Evolutionary conservation across 164 flowering plant genomes (phyloP), one percentile per base, ranked within the genome.

Genomic region (Santalum album): DNA sequence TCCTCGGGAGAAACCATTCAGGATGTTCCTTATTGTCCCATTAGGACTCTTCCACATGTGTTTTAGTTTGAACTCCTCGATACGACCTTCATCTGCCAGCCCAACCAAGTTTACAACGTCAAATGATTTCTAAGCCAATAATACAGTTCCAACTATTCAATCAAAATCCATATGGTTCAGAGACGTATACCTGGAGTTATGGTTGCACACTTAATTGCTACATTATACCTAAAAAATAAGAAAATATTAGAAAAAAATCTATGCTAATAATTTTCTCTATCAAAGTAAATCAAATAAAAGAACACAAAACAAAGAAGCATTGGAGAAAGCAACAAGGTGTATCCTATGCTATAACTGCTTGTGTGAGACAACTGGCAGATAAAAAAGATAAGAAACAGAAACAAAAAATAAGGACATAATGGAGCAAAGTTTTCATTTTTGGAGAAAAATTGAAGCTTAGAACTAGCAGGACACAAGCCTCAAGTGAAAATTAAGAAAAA

Each of bases 31-130:
- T 53, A 91, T 88, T 53, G 98, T 91, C 44, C 98, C 98, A 72
- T 91, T 91, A 49, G 98, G 98, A 70, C 98, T 91, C 77, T 52
- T 91, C 98, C 98, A 91, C 98, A 92, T 92, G 1, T 62, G 48
- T 73, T 92, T 89, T 74, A 92, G 71, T 48, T 36, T 56, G 58
- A 92, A 92, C 62, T 92, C 96, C 79, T 73, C 61, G 38, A 92
- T 51, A 63, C 96, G 92, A 43, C 65, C 86, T 76, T 92, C 98
- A 76, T 92, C 98, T 91, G 85, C 63, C 32, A 64, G 57, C 14
- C 14, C 14, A 38, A 11, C 14, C 17, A 38, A 11, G 42, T 32
- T 38, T 38, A 1, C 42, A 38, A 15, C 4, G 42, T 38, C 34
- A 17, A 1, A 48, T 17, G 44, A 32, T 35, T 20, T 25, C 22